A percentile compares a stretch with the other conserved stretches of the same genome.
These are phyloP conservation scores for Barbarea vulgaris DNA, from an alignment of 345 rosid species.

Conservation along the genomic window DNA sequence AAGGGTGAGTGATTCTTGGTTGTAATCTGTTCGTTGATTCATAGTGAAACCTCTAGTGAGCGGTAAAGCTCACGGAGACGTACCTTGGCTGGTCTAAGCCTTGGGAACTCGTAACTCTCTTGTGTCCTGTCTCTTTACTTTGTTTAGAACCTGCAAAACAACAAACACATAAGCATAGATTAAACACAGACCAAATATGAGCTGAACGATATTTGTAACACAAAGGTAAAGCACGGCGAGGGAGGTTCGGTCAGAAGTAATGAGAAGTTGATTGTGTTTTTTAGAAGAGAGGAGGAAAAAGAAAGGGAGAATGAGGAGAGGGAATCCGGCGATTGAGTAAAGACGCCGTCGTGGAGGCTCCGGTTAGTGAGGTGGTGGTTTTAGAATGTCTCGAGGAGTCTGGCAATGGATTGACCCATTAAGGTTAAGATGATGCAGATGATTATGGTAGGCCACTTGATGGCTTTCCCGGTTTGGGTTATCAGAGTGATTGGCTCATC, in stretches of 20 bases:
- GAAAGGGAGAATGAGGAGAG: conserved; percentile 11
- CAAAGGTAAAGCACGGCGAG: neutral
- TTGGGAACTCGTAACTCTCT: neutral
- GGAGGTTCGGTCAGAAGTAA: neutral
- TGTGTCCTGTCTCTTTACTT: neutral
- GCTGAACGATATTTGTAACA: too few relatives aligned
- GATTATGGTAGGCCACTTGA: neutral
- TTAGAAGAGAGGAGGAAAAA: neutral
- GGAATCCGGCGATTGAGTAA: conserved; percentile 28
- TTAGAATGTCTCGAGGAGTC: conserved; percentile 8
- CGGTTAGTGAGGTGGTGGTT: neutral
- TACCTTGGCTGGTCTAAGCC: neutral
- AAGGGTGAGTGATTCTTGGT: neutral
- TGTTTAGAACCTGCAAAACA: neutral
- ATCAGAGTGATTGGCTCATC: neutral
- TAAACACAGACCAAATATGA: neutral
- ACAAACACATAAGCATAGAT: neutral
- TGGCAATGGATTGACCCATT: conserved; percentile 20
- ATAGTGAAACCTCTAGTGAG: neutral
- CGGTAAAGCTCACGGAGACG: neutral
- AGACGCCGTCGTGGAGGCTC: neutral
- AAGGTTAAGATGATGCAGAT: neutral
- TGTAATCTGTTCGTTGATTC: neutral
- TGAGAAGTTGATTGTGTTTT: neutral
- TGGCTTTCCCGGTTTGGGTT: neutral